Evolutionary conservation across 31 red algal species (phyloP).

Genomic region (Bonnemaisonia californica): DNA sequence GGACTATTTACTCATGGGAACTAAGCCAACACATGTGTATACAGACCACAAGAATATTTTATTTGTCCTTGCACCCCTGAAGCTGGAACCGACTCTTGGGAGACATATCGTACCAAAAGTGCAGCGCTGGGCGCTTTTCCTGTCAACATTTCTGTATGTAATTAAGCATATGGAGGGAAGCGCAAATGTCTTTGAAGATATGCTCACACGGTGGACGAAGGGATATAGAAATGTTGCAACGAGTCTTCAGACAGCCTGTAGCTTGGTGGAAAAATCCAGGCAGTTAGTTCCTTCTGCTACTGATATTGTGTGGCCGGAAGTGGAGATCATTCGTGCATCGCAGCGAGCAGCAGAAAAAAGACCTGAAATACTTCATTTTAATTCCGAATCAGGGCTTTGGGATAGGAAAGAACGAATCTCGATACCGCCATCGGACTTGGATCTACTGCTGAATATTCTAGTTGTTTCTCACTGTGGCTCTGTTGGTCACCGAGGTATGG

Average conservation of each 20-base stretch:
- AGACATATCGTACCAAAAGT: not conserved
- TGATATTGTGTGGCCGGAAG: not conserved
- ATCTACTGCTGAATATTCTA: not conserved
- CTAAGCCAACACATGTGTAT: not conserved
- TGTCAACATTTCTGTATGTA: not conserved
- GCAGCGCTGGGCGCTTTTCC: not conserved
- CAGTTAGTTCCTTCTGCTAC: not conserved
- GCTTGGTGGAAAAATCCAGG: not conserved
- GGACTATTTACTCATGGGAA: not conserved
- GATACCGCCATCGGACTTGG: not conserved
- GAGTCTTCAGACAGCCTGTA: not conserved
- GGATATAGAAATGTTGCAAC: not conserved
- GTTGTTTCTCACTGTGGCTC: not conserved
- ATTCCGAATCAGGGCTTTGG: not conserved
- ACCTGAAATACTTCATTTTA: not conserved
- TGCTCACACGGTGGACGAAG: not conserved
- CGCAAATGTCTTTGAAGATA: not conserved
- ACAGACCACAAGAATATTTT: not conserved
- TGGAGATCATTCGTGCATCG: not conserved
- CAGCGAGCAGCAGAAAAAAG: not conserved
- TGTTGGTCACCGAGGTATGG: not conserved
- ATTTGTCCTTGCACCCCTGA: not conserved
- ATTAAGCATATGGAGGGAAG: not conserved
- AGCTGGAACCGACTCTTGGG: not conserved
- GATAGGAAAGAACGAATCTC: not conserved